Conservation (phyloP, 192 early-diverging fungal species). For the Spizellomyces punctatus region DNA sequence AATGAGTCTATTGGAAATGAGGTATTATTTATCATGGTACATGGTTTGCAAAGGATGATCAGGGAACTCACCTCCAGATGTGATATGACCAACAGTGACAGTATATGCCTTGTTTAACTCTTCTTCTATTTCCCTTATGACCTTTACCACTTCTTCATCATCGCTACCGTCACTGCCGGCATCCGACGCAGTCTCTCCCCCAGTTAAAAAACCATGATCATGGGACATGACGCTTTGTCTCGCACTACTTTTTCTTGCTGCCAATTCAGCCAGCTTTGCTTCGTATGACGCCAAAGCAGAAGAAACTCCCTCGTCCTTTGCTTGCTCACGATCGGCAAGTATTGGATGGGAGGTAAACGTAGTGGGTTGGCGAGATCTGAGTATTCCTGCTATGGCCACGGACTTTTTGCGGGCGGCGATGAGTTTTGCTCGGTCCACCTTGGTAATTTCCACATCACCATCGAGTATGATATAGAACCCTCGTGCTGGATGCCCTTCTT, state of each 20-base stretch:
- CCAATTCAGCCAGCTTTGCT: background rate
- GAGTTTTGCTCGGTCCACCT: conserved; percentile 35
- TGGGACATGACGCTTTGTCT: background rate
- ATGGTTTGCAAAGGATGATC: background rate
- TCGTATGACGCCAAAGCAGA: background rate
- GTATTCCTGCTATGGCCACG: conserved; percentile 9
- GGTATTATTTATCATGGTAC: conserved; percentile 14
- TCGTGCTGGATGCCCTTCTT: conserved; percentile 35
- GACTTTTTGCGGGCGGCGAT: conserved; percentile 23
- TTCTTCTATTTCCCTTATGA: conserved; percentile 11
- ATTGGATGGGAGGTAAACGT: background rate
- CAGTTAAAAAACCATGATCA: background rate
- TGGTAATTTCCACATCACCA: conserved; percentile 44
- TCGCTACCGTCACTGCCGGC: background rate
- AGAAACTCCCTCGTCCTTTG: background rate
- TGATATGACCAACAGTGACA: conserved; percentile 25
- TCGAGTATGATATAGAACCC: conserved; percentile 45
- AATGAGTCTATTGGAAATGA: conserved; percentile 36
- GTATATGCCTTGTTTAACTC: conserved; percentile 38
- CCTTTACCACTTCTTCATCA: conserved; percentile 6
- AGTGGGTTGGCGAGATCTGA: background rate
- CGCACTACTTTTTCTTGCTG: background rate
- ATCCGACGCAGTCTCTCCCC: background rate
- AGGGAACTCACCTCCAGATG: conserved; percentile 39
- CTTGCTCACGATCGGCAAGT: background rate